Evolutionary conservation across 495 filamentous ascomycete species (phyloP).

Genomic region (Rostrohypoxylon terebratum): DNA sequence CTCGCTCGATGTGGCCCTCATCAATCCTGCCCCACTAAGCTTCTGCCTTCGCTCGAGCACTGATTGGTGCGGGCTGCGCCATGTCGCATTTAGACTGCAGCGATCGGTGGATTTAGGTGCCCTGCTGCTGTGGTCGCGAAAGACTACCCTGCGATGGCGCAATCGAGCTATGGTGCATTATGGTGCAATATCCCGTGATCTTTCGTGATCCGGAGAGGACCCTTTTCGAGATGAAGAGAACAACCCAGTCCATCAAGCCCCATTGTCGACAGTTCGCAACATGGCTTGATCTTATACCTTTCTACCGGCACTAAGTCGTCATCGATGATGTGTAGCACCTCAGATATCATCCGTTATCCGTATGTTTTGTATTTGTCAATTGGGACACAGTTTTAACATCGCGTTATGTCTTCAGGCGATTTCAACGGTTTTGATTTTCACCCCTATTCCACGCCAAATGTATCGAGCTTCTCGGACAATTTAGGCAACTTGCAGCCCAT

Average conservation of each 20-base stretch:
- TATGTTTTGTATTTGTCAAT: constrained; percentile 41
- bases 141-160: constrained; percentile 50
- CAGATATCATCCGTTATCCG: constrained; percentile 32
- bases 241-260: constrained; percentile 39
- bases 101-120: constrained; percentile 44
- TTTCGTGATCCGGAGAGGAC: constrained; percentile 49
- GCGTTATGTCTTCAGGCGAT: constrained; percentile 63
- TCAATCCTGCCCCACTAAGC: constrained; percentile 30
- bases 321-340: constrained; percentile 48
- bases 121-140: constrained; percentile 39
- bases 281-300: constrained; percentile 43
- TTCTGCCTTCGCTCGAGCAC: constrained; percentile 3
- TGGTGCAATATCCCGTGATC: constrained; percentile 55
- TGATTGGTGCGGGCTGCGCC: constrained; percentile 39
- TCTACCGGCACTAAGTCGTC: constrained; percentile 43
- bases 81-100: constrained; percentile 40
- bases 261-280: constrained; percentile 41
- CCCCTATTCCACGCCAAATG: constrained; percentile 60
- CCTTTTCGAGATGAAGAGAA: constrained; percentile 35
- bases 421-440: constrained; percentile 62
- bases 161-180: constrained; percentile 53
- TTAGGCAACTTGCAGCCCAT: constrained; percentile 61
- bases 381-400: constrained; percentile 45
- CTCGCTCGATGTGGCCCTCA: constrained; percentile 4
- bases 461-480: constrained; percentile 57